Percentiles rank a stretch among this genome's conserved stretches.
Conservation (phyloP, 768 basidiomycete species). For the Podaxis sp. region DNA sequence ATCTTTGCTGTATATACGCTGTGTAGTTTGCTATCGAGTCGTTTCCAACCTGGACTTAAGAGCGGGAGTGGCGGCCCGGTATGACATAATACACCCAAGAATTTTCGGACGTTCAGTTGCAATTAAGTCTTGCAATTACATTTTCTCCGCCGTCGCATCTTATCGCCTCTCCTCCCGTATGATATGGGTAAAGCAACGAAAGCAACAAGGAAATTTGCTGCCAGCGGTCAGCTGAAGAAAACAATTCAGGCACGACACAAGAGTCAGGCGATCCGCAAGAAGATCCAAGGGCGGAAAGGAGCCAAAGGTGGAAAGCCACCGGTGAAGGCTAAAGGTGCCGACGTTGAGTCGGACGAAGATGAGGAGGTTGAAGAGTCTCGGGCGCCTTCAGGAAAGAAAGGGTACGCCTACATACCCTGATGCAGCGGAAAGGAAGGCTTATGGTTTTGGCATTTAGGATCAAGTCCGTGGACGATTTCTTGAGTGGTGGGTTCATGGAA, state of each 20-base stretch:
- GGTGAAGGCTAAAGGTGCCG: conserved; percentile 30
- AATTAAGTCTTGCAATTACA: neutral
- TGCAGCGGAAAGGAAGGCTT: neutral
- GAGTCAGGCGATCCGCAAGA: conserved; percentile 73
- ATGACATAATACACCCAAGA: conserved; percentile 7
- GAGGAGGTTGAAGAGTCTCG: conserved; percentile 28
- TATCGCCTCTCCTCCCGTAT: neutral
- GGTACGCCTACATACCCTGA: neutral
- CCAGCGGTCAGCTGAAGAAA: conserved; percentile 86
- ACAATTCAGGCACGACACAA: conserved; percentile 83
- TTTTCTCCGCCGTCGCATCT: neutral
- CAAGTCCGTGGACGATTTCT: conserved; percentile 78
- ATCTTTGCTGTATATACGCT: neutral
- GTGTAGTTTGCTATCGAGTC: conserved; percentile 4
- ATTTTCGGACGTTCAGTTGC: neutral
- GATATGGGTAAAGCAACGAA: conserved; percentile 59
- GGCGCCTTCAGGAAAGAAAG: neutral
- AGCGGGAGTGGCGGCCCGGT: neutral
- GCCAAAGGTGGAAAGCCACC: conserved; percentile 34
- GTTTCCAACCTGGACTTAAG: neutral
- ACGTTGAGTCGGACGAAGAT: conserved; percentile 34
- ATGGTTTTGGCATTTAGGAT: conserved; percentile 35
- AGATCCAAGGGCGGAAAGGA: conserved; percentile 60
- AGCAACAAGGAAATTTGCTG: conserved; percentile 83
- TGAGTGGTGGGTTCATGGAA: conserved; percentile 73